Base-by-base conservation (phyloP, 345 rosid genomes). In the Lepidium africanum region DNA sequence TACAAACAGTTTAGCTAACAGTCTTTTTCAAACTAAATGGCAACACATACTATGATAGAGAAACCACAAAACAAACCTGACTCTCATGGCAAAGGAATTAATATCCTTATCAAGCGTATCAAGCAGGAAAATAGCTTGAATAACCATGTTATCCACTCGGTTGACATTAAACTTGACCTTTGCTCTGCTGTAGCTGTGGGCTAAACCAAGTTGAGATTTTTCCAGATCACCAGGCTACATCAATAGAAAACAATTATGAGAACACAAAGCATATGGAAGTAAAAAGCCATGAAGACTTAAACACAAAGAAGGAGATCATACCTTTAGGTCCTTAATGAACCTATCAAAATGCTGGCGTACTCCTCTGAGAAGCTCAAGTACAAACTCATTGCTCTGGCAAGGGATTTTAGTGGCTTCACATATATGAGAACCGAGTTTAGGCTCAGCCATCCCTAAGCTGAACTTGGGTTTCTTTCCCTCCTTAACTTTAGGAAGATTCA, bases 161-260 rank as follows among this genome's bases (percentile, higher is more conserved):
- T 95, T 95, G 39, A 95, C 97, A 75, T 95, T 95, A 76, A 95
- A 95, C 82, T 95, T 91, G 60, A 95, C 97, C 77, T 94, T 91
- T 13, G 96, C 97, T 78, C 99, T 82, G 81, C 96, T 94, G 80
- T 94, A 94, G 76, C 96, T 94, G 76, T 94, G 99, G 2, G 86
- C 96, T 52, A 94, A 83, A 57, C 99, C 99, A 76, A 95, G 96
- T 67, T 95, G 99, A 40, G 96, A 89, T 77, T 89, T 91, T 68
- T 91, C 97, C 49, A 89, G 38, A 74, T 91, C 97, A 52, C 99
- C 92, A 16, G 96, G 85, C 97, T 91, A 74, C 56, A 68, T 1
- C 10, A 0, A 59, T 1, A 42, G 14, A 35, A 12, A 8, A 15
- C 1, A 15, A 25, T 13, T 3, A 40, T 23, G 51, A 65, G 58